Base-by-base conservation (phyloP, 1,284 basidiomycete genomes). In the Trichosporon sp. region DNA sequence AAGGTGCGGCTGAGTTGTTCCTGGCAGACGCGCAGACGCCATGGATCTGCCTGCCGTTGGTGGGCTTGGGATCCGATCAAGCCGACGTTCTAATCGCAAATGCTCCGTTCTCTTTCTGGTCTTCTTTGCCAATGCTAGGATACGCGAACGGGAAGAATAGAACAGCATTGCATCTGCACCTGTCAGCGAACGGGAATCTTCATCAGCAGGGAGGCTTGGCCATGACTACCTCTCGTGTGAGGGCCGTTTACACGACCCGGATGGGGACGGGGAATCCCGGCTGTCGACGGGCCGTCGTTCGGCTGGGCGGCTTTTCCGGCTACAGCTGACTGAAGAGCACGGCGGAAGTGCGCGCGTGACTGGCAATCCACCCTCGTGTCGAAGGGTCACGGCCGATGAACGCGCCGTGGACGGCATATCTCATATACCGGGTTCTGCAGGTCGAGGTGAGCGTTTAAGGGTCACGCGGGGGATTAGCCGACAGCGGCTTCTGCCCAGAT, bases 61-160 rank as follows among this genome's bases (percentile, higher is more conserved):
- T 40, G 38, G 12, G 38, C 38, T 12, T 40, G 38, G 14, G 43
- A 46, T 46, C 43, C 16, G 43, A 46, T 43, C 10, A 16, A 11
- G 10, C 40, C 14, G 10, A 4, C 12, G 1, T 43, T 43, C n/a
- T 19, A n/a, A 26, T 26, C 54, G 26, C 26, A 59, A 59, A 59
- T 59, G 21, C 26, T 14, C 31, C 54, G 54, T 10, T 37, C 35
- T 37, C 35, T 21, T 6, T 10, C 19, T 3, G 51, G n/a, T 2
- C 54, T 3, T 31, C 4, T 63, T 63, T 32, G 59, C 59, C 31
- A 63, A 35, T n/a, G 32, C 14, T 4, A 4, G 4, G 7, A 32
- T 14, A 14, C 3, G n/a, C 59, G 59, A 63, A 63, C 59, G 59
- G 59, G 59, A 63, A 63, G 59, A 63, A 63, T 63, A 31, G 14